Evolutionary conservation across 75 land plant genomes (phyloP).

Genomic region (Isoetes taiwanensis): DNA sequence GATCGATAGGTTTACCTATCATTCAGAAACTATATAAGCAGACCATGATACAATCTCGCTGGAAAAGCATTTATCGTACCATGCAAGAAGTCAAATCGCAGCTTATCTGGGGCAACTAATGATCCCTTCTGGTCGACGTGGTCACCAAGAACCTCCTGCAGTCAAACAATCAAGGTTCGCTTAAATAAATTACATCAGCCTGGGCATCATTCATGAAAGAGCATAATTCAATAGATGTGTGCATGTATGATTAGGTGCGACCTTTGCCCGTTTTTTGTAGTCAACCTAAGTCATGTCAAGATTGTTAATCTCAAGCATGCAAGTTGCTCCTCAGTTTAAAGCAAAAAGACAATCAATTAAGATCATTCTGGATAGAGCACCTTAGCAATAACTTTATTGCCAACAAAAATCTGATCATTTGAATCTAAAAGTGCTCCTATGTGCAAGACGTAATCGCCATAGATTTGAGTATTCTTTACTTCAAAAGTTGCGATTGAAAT

Average conservation of each 20-base stretch:
- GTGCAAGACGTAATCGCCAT: conserved; percentile 84
- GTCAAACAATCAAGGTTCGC: conserved; percentile 8
- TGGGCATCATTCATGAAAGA: conserved; percentile 10
- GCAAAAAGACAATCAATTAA: neutral
- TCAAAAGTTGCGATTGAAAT: conserved; percentile 50
- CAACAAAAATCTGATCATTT: conserved; percentile 36
- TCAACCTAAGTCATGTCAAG: conserved; percentile 46
- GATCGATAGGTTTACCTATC: conserved; percentile 69
- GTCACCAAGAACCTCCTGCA: conserved; percentile 79
- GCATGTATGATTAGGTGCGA: conserved; percentile 97
- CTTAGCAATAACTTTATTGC: conserved; percentile 61
- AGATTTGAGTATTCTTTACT: conserved; percentile 70
- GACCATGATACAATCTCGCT: no score
- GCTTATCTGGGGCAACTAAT: conserved; percentile 84
- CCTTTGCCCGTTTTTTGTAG: conserved; percentile 54
- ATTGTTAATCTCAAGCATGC: neutral
- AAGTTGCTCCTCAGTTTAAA: neutral
- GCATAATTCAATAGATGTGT: conserved; percentile 95
- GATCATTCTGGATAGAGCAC: no score
- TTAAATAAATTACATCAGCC: neutral
- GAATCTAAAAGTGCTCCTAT: conserved; percentile 47
- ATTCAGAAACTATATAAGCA: neutral
- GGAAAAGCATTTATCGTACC: conserved; percentile 36
- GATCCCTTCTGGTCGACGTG: conserved; percentile 97
- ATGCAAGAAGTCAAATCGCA: conserved; percentile 93